These are phyloP conservation scores for Mycotypha africana DNA, from an alignment of 371 early-diverging fungal genomes.

Conservation along the genomic window DNA sequence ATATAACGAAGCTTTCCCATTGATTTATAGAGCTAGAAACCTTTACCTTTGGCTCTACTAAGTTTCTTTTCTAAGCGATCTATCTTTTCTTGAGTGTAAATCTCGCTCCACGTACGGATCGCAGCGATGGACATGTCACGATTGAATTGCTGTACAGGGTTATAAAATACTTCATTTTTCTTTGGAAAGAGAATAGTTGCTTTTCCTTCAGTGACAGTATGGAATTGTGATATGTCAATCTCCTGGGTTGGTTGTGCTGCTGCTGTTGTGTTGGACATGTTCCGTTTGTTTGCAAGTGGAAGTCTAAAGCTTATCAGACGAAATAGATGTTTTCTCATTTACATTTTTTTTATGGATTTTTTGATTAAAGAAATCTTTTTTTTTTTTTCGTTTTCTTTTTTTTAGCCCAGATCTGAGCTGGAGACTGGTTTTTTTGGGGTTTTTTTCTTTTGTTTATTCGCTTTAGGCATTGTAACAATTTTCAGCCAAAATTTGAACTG, in stretches of 20 bases:
- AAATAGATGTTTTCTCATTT: slow-evolving; percentile 1
- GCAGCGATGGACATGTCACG: slow-evolving; percentile 95
- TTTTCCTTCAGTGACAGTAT: slow-evolving; percentile 72
- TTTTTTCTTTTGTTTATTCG: no score
- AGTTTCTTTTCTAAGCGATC: slow-evolving; percentile 45
- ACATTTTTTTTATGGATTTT: not conserved
- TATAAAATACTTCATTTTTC: slow-evolving; percentile 96
- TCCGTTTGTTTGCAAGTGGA: not conserved
- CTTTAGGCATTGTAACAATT: no score
- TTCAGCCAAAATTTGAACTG: no score
- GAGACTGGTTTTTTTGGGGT: no score
- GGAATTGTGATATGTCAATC: slow-evolving; percentile 44
- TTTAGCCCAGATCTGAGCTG: no score
- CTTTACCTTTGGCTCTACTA: slow-evolving; percentile 29
- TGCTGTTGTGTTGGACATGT: slow-evolving; percentile 4
- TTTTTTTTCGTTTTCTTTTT: no score
- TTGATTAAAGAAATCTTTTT: slow-evolving; percentile 2
- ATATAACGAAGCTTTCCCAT: no score
- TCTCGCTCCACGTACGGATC: slow-evolving; percentile 84
- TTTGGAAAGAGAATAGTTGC: slow-evolving; percentile 90
- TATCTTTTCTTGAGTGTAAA: slow-evolving; percentile 53
- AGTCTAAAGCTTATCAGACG: not conserved
- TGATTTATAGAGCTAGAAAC: not conserved
- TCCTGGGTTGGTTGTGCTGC: no score
- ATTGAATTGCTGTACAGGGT: slow-evolving; percentile 98